Conservation (phyloP, 2,329 filamentous ascomycete species). For the Clarireedia paspali region DNA sequence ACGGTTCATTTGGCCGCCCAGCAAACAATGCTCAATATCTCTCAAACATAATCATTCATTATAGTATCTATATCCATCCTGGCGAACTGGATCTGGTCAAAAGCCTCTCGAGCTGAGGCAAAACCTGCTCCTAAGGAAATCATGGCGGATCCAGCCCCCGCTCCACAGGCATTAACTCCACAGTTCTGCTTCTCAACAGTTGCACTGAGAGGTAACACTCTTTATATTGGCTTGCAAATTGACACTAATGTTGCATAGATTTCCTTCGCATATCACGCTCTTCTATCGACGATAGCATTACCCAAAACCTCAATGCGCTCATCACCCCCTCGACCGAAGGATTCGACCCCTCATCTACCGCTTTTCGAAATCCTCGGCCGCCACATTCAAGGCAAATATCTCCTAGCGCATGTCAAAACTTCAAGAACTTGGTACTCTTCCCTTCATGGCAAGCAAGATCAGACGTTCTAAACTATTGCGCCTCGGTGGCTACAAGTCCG, state of each 20-base stretch:
- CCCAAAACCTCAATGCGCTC: slow-evolving; percentile 86
- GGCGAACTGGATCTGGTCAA: slow-evolving; percentile 27
- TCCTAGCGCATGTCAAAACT: slow-evolving; percentile 54
- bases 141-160: slow-evolving; percentile 23
- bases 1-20: slow-evolving; percentile 1
- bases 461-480: slow-evolving; percentile 83
- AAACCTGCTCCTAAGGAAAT: slow-evolving; percentile 12
- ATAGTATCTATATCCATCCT: slow-evolving; percentile 15
- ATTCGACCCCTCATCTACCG: slow-evolving; percentile 76
- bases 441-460: slow-evolving; percentile 80
- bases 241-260: slow-evolving; percentile 46
- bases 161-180: slow-evolving; percentile 51
- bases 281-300: slow-evolving; percentile 87
- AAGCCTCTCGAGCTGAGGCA: slow-evolving; percentile 22
- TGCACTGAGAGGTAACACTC: slow-evolving; percentile 53
- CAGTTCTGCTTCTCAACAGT: slow-evolving; percentile 72
- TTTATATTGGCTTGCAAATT: not conserved
- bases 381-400: slow-evolving; percentile 47
- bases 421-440: slow-evolving; percentile 74
- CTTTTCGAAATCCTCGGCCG: slow-evolving; percentile 47
- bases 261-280: slow-evolving; percentile 82
- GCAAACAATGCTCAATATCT: not conserved
- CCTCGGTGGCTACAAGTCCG: slow-evolving; percentile 75
- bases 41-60: not conserved
- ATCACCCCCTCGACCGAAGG: slow-evolving; percentile 62